Base-by-base conservation (phyloP, 2,329 filamentous ascomycete genomes). In the Alternaria sp. region DNA sequence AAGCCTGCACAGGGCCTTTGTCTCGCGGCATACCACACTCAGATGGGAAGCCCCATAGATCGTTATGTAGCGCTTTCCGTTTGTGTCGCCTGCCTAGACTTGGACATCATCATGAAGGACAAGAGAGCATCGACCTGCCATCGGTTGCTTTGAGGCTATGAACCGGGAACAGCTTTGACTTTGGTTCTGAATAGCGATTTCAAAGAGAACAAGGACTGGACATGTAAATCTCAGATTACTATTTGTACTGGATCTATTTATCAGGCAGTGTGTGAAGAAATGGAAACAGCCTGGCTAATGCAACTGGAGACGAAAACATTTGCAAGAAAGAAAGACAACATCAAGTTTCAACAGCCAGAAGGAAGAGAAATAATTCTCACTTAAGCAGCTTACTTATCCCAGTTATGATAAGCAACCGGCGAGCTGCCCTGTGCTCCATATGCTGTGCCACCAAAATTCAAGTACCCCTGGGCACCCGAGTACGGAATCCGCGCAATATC, bases 381-480 rank as follows among this genome's bases (percentile, higher is more conserved):
- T 23, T 40, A 10, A 3, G 10, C 37, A 40, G 9, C 13, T 23
- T 49, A 40, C 10, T 53, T 24, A 23, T 60, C 52, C 46, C 46
- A 67, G 5, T 66, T 42, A 40, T 66, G 63, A 42, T 56, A 64
- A 24, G 49, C 61, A 17, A 61, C 26, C 2, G 63, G 63, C 24
- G 56, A 29, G 2, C 48, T 51, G 9, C 58, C 55, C 8, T 62
- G 10, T 2, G 57, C 54, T 5, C 81, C 81, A 63, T 80, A 80
- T 5, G 79, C 80, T 46, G 72, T 70, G 0, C 81, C 81, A 0
- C 80, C 80, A 61, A 74, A 83, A 3, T 70, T 71, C 50, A 83
- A 66, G 65, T 83, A 83, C 0, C 79, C 81, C n/a, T 72, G 51
- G 10, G 78, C 76, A 40, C 79, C 74, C 7, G 63, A 66, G 13